Evolutionary conservation across 2,329 filamentous ascomycete genomes (phyloP).

Genomic region (Juglanconis juglandina): DNA sequence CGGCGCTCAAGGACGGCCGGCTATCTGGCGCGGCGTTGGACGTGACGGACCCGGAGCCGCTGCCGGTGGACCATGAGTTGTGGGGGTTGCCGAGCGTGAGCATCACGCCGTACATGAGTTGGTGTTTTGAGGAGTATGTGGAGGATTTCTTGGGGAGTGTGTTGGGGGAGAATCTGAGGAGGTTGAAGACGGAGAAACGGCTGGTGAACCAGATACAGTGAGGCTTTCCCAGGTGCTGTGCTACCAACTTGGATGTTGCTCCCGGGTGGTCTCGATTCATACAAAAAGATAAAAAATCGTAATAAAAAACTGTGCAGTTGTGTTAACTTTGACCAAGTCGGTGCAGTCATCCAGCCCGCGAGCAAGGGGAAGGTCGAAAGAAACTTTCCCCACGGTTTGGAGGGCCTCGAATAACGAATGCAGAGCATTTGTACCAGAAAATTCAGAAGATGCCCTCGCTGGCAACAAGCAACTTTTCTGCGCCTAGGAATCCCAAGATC

Average conservation of each 20-base stretch:
- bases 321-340: too few relatives aligned
- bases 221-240: neutral
- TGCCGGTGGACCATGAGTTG: conserved; percentile 4
- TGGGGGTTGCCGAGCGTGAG: conserved; percentile 7
- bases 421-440: too few relatives aligned
- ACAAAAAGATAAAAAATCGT: too few relatives aligned
- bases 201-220: conserved; percentile 8
- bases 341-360: too few relatives aligned
- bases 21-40: conserved; percentile 4
- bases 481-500: too few relatives aligned
- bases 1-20: conserved; percentile 9
- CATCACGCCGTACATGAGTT: conserved; percentile 11
- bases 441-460: too few relatives aligned
- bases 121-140: conserved; percentile 6
- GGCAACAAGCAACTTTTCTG: too few relatives aligned
- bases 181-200: neutral
- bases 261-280: too few relatives aligned
- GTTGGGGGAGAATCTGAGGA: conserved; percentile 5
- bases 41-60: conserved; percentile 7
- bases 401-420: too few relatives aligned
- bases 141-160: neutral
- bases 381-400: too few relatives aligned
- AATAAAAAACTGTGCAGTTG: too few relatives aligned
- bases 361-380: too few relatives aligned
- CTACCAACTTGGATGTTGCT: neutral